Base-by-base conservation (phyloP, 805 yeast species). In the Torulaspora indica region DNA sequence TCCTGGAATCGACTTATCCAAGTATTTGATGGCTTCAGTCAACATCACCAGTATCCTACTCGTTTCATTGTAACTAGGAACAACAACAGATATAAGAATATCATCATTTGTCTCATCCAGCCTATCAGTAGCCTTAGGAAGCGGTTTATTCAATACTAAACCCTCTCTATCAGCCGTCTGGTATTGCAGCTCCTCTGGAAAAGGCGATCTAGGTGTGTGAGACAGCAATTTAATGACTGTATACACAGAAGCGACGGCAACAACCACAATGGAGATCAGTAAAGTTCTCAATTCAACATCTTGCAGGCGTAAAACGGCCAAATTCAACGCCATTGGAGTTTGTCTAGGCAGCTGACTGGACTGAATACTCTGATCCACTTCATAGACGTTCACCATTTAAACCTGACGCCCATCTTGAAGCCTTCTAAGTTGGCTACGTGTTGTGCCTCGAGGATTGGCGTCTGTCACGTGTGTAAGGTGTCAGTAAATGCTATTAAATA, bases 31-130 rank as follows among this genome's bases (percentile, higher is more conserved):
- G 1, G 86, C 72, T 44, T 87, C 96, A 40, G 76, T 78, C 31
- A 87, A 67, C 93, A 87, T 86, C 31, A 67, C 61, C 25, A 76
- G 75, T 48, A 93, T 74, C 42, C 98, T 74, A 10, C 70, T 63
- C 1, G 83, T 81, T 64, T 93, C 98, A 60, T 93, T 93, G 59
- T 77, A 93, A 61, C 96, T 88, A n/a, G 98, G 98, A 5, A 93
- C 78, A 5, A 93, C 89, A 20, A 93, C 82, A 20, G 93, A 79
- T 34, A 91, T 56, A 25, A 75, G 75, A 18, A 85, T 71, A 2
- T 62, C 70, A 29, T 69, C 71, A 9, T 42, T 28, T 2, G 42
- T 42, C 5, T 45, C 43, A 8, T 37, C 28, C n/a, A 43, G 28
- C 12, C 49, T 40, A 10, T 52, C 42, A 9, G 46, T 46, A 8